phyloP scores from a whole-genome alignment of 2,329 filamentous ascomycete species.

The Alternaria sp. region DNA sequence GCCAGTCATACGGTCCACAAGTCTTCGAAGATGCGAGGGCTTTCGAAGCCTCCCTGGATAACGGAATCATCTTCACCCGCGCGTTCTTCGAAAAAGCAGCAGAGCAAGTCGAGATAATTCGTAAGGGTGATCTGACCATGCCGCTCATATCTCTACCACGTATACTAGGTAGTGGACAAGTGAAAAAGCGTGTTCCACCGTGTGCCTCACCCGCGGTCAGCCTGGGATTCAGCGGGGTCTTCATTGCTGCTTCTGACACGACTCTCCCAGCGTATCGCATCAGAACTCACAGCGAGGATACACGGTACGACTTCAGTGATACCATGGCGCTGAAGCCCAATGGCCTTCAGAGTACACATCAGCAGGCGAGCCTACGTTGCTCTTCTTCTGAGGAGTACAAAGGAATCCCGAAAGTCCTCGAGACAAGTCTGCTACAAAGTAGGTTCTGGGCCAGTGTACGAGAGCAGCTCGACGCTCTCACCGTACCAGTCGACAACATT shows the following conservation, averaged over 20 bases:
- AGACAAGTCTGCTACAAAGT: fast-evolving
- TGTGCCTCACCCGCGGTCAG: background rate
- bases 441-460: background rate
- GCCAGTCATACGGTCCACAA: background rate
- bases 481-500: constrained; percentile 9
- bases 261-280: background rate
- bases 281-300: background rate
- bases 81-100: background rate
- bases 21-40: background rate
- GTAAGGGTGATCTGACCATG: background rate
- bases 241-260: background rate
- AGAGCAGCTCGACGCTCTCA: background rate
- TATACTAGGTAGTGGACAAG: background rate
- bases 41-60: background rate
- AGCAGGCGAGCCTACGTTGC: background rate
- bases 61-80: background rate
- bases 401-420: background rate
- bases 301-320: background rate
- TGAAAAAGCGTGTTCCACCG: background rate
- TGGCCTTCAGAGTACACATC: background rate
- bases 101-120: background rate
- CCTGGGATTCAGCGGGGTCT: background rate
- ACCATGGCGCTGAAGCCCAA: background rate
- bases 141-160: background rate
- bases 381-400: background rate